Evolutionary conservation across 768 basidiomycete genomes (phyloP).

Genomic region (Suillus weaverae): DNA sequence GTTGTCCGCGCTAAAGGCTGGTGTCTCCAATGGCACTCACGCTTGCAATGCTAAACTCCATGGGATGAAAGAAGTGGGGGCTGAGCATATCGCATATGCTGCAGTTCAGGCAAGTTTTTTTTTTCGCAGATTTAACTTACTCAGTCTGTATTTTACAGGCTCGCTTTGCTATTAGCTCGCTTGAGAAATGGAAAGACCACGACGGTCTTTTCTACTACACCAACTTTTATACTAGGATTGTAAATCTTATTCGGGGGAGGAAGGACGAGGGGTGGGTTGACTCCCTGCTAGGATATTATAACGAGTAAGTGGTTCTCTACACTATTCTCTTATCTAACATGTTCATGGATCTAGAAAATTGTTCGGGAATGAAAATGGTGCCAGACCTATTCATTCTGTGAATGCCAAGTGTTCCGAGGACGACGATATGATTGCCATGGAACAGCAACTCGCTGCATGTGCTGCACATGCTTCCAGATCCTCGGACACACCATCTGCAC

Average conservation of each 20-base stretch:
- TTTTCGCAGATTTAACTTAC: background rate
- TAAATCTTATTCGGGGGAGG: no score
- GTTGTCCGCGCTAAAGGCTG: background rate
- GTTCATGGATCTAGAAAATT: no score
- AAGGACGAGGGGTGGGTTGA: no score
- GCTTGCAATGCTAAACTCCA: slow-evolving; percentile 7
- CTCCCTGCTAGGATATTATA: no score
- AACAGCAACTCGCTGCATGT: background rate
- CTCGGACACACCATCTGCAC: background rate
- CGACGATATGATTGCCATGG: background rate
- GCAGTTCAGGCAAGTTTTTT: background rate
- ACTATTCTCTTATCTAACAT: no score
- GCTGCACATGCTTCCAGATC: background rate
- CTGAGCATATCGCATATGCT: slow-evolving; percentile 7
- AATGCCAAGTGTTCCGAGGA: background rate
- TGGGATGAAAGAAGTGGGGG: background rate
- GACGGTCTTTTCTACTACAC: no score
- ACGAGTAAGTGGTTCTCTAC: no score
- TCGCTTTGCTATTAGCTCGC: no score
- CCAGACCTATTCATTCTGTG: background rate
- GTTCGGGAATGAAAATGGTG: no score
- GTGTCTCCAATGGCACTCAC: background rate
- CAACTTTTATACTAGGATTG: no score
- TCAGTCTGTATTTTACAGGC: background rate
- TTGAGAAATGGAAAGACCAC: no score